phyloP scores from a whole-genome alignment of 2,329 filamentous ascomycete species.

The Colletotrichum limetticola region DNA sequence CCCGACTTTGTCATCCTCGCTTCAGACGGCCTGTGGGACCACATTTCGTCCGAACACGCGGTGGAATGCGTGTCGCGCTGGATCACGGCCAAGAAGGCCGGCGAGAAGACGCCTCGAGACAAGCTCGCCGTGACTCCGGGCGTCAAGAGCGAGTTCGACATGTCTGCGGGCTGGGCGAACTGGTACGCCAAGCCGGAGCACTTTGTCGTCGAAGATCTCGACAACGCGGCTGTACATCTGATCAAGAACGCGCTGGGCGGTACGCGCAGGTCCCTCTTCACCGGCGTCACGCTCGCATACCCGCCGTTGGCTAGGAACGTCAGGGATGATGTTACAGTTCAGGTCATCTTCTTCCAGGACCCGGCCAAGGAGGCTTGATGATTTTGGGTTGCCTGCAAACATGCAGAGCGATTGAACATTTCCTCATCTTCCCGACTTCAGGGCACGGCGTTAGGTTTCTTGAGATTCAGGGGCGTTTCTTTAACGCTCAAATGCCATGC shows the following conservation, averaged over 20 bases:
- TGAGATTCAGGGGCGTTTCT: neutral
- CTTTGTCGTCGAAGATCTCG: slow-evolving; percentile 76
- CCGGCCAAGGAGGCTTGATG: slow-evolving; percentile 14
- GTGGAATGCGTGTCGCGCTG: slow-evolving; percentile 68
- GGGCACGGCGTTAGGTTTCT: neutral
- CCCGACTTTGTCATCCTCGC: slow-evolving; percentile 72
- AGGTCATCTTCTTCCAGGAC: slow-evolving; percentile 74
- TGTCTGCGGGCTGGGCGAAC: slow-evolving; percentile 37
- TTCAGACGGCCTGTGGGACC: slow-evolving; percentile 75
- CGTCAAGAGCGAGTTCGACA: slow-evolving; percentile 22
- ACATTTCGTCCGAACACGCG: slow-evolving; percentile 65
- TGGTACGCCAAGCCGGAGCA: slow-evolving; percentile 53
- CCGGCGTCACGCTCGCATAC: slow-evolving; percentile 75
- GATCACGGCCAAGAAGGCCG: slow-evolving; percentile 44
- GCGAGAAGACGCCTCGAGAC: neutral
- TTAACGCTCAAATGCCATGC: neutral
- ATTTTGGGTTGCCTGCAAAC: neutral
- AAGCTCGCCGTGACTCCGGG: slow-evolving; percentile 13
- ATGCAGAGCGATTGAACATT: neutral
- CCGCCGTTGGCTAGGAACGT: slow-evolving; percentile 72
- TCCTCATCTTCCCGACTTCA: neutral
- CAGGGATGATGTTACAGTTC: slow-evolving; percentile 84
- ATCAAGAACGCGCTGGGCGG: slow-evolving; percentile 85
- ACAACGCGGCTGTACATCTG: slow-evolving; percentile 82
- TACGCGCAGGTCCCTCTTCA: slow-evolving; percentile 77